Conservation (phyloP, 2,329 filamentous ascomycete species). For the Neonectria magnoliae region DNA sequence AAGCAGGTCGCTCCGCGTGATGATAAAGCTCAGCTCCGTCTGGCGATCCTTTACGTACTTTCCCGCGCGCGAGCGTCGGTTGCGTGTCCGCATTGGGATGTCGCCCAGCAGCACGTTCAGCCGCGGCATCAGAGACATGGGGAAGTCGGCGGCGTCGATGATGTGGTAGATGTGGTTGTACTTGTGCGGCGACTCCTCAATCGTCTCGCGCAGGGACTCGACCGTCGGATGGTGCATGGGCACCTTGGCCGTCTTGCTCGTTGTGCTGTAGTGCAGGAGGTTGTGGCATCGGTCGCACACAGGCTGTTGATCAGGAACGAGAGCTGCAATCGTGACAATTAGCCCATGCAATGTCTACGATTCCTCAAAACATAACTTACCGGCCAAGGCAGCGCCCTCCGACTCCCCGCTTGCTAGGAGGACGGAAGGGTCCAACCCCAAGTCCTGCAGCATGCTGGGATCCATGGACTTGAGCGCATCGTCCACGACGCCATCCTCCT, state of each 20-base stretch:
- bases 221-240: conserved; percentile 85
- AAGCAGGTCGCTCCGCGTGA: conserved; percentile 87
- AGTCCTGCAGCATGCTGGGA: conserved; percentile 52
- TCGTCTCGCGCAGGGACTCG: conserved; percentile 82
- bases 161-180: conserved; percentile 96
- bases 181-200: conserved; percentile 87
- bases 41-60: conserved; percentile 74
- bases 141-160: conserved; percentile 94
- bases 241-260: conserved; percentile 53
- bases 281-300: conserved; percentile 90
- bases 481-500: conserved; percentile 60
- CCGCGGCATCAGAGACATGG: conserved; percentile 87
- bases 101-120: conserved; percentile 76
- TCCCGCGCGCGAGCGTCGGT: conserved; percentile 76
- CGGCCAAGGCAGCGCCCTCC: conserved; percentile 31
- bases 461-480: conserved; percentile 57
- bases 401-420: conserved; percentile 47
- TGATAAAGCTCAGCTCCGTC: conserved; percentile 87
- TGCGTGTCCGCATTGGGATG: conserved; percentile 79
- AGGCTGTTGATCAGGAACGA: conserved; percentile 55
- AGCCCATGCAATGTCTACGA: conserved; percentile 5
- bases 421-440: conserved; percentile 57
- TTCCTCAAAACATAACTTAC: conserved; percentile 19
- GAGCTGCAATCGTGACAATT: conserved; percentile 26
- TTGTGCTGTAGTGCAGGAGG: conserved; percentile 78